Evolutionary conservation across 2,329 filamentous ascomycete species (phyloP), one percentile per base, ranked within the genome.

Genomic region (Balansia obtecta): DNA sequence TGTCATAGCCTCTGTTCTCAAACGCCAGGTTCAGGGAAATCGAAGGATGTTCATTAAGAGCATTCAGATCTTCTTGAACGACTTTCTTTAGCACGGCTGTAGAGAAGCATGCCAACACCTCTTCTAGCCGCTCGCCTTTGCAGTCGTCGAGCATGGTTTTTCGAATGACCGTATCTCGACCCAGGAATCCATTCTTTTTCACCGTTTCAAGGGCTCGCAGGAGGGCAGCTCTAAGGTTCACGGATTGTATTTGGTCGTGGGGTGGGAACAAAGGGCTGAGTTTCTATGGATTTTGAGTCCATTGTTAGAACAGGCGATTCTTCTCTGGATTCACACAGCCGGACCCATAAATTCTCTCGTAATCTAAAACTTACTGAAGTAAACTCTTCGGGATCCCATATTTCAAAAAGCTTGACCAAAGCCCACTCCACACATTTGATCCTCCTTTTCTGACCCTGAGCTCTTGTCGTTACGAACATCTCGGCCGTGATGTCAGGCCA

Each of bases 101-200:
- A 1, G 91, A 96, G 60, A 98, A 94, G 0, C 81, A 74, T 3
- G 88, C 81, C 30, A 97, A 74, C 1, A 95, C 71, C 62, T 98
- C 93, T 63, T 90, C 89, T 50, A 97, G 79, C 55, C 88, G 83
- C 50, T 95, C 89, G 6, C 91, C 91, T 57, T 86, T 90, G 69
- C 93, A 98, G 59, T 98, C 91, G 63, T 98, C 93, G 48, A 98
- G 73, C 87, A 96, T 95, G 0, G 88, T 95, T 71, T 95, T 96
- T 48, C 93, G 81, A 33, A 97, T 69, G 1, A 94, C 78, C 0
- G 79, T 78, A 61, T 95, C 89, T 46, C 87, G 77, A 3, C 88
- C 87, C 9, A 97, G 72, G 0, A 84, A 72, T 32, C 89, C 90
- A 68, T 81, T 87, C 70, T 94, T 95, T 71, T 97, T 97, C 53